Conservation (phyloP, 2,329 filamentous ascomycete genomes). For the Venturia asperata region DNA sequence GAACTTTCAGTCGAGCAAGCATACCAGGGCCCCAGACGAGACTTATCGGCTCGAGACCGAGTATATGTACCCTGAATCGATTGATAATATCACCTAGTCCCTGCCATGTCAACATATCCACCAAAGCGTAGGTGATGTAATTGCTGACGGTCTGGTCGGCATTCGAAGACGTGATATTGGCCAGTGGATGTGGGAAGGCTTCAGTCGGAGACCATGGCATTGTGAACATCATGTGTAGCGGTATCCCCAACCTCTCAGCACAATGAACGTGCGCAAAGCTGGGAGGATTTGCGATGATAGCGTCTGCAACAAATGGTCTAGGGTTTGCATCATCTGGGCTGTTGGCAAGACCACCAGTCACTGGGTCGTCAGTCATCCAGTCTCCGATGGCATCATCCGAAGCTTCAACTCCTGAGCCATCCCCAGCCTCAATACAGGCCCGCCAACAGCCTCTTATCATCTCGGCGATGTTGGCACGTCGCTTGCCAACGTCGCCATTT, state of each 20-base stretch:
- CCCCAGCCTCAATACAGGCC: slow-evolving; percentile 72
- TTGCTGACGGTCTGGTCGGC: slow-evolving; percentile 68
- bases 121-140: slow-evolving; percentile 71
- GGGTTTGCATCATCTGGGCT: background rate
- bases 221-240: slow-evolving; percentile 22
- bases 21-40: slow-evolving; percentile 21
- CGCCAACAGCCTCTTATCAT: slow-evolving; percentile 83
- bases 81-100: slow-evolving; percentile 70
- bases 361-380: slow-evolving; percentile 34
- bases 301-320: slow-evolving; percentile 21
- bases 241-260: slow-evolving; percentile 21
- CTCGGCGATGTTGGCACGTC: slow-evolving; percentile 66
- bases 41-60: slow-evolving; percentile 61
- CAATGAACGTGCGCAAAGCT: slow-evolving; percentile 22
- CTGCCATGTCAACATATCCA: slow-evolving; percentile 66
- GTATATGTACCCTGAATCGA: slow-evolving; percentile 59
- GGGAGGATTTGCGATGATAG: slow-evolving; percentile 22
- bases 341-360: background rate
- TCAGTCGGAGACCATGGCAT: slow-evolving; percentile 22
- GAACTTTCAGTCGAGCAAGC: slow-evolving; percentile 19
- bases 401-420: slow-evolving; percentile 51
- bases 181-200: slow-evolving; percentile 66
- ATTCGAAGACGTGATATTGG: slow-evolving; percentile 66
- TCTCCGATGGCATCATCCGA: slow-evolving; percentile 49
- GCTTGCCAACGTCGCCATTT: slow-evolving; percentile 67